Conservation (phyloP, 805 yeast species). For the Tetrapisispora namnaoensis region DNA sequence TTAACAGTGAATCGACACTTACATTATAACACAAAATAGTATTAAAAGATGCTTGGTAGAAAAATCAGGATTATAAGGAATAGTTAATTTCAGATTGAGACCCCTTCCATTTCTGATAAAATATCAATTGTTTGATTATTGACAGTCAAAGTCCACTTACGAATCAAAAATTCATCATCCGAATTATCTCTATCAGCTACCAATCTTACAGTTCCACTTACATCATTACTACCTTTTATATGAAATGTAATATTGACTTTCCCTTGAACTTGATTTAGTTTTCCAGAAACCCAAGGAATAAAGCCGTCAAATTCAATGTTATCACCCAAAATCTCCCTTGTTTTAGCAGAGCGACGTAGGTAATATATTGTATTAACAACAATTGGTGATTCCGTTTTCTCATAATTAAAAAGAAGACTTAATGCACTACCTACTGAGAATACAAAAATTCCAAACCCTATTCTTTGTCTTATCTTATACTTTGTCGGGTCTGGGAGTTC, state of each 20-base stretch:
- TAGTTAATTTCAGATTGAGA: neutral
- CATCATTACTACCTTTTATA: slow-evolving; percentile 55
- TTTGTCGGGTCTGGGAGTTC: slow-evolving; percentile 74
- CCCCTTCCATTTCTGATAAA: slow-evolving; percentile 35
- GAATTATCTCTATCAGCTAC: slow-evolving; percentile 61
- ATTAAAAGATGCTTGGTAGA: neutral
- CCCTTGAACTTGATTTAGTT: slow-evolving; percentile 75
- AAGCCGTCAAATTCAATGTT: slow-evolving; percentile 59
- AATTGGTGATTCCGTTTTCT: slow-evolving; percentile 82
- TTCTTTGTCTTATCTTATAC: slow-evolving; percentile 41
- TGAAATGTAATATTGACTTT: slow-evolving; percentile 61
- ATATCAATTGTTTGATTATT: slow-evolving; percentile 40
- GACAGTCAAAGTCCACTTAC: slow-evolving; percentile 52
- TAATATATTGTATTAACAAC: slow-evolving; percentile 80
- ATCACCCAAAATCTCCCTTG: slow-evolving; percentile 57
- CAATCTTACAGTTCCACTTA: slow-evolving; percentile 47
- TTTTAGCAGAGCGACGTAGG: slow-evolving; percentile 62
- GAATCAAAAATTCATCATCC: slow-evolving; percentile 46
- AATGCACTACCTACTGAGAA: slow-evolving; percentile 45
- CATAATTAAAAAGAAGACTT: slow-evolving; percentile 78
- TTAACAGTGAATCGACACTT: neutral
- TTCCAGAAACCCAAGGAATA: slow-evolving; percentile 85
- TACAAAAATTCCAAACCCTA: slow-evolving; percentile 47
- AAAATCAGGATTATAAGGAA: neutral
- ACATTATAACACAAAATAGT: neutral